Percentiles rank a stretch among this genome's conserved stretches.
These are phyloP conservation scores for Hericium rajendrae DNA, from an alignment of 768 basidiomycete species.

Conservation along the genomic window DNA sequence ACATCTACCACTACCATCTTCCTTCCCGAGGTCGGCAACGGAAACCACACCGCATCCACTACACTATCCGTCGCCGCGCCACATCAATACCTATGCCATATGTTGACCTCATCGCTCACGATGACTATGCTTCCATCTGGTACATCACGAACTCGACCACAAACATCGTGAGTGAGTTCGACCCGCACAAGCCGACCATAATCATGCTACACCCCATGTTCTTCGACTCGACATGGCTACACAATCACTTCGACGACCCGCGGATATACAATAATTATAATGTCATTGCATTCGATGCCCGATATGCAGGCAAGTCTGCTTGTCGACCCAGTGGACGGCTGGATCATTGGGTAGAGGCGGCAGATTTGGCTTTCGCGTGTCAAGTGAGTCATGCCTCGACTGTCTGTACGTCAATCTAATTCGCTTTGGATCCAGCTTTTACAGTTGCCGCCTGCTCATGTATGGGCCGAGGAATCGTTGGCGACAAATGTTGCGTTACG, in stretches of 20 bases:
- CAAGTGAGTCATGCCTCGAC: constrained; percentile 33
- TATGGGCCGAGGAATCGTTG: constrained; percentile 36
- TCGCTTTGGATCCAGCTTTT: constrained; percentile 33
- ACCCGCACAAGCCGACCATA: constrained; percentile 54
- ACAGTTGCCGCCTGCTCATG: constrained; percentile 56
- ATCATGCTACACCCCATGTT: constrained; percentile 60
- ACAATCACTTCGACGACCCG: constrained; percentile 56
- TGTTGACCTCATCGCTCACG: constrained; percentile 50
- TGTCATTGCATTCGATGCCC: constrained; percentile 67
- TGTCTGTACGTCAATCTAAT: not conserved
- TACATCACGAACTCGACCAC: constrained; percentile 57
- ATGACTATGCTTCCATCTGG: constrained; percentile 64
- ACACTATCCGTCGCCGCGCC: too few species aligned
- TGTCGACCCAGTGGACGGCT: constrained; percentile 44
- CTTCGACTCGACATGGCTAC: constrained; percentile 62
- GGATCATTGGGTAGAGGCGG: constrained; percentile 73
- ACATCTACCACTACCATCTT: too few species aligned
- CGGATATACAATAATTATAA: constrained; percentile 52
- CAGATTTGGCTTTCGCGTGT: constrained; percentile 60
- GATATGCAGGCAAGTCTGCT: constrained; percentile 49
- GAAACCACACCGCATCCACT: too few species aligned
- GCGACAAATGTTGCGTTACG: constrained; percentile 46
- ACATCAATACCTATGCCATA: constrained; percentile 43
- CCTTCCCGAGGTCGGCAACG: too few species aligned
- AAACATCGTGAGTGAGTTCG: constrained; percentile 56